phyloP scores from a whole-genome alignment of 805 yeast species.

The Starmerella asiatica region DNA sequence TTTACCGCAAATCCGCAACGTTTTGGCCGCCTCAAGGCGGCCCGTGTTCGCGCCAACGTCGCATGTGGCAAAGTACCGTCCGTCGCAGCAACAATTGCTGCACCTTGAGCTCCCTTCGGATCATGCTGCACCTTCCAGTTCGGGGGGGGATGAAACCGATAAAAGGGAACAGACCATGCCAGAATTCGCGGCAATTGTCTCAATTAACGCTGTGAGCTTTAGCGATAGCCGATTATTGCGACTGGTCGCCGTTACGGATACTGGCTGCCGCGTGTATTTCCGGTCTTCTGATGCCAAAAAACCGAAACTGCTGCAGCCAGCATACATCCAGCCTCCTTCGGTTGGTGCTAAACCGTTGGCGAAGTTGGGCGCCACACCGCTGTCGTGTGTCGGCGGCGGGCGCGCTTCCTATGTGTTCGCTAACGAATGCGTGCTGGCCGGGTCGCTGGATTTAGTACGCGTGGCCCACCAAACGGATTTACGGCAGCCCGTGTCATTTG shows the following conservation, averaged over 20 bases:
- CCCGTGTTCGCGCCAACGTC: no score
- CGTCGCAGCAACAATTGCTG: background rate
- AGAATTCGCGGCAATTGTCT: slow-evolving; percentile 7
- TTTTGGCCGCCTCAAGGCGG: background rate
- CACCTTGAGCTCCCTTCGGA: background rate
- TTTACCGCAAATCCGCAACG: slow-evolving; percentile 5
- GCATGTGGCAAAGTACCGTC: no score
- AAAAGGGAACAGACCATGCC: background rate
- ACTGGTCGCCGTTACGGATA: slow-evolving; percentile 17
- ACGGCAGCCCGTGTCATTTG: slow-evolving; percentile 26
- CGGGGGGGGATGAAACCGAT: background rate
- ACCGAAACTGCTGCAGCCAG: background rate
- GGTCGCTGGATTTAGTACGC: slow-evolving; percentile 72
- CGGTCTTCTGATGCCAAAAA: slow-evolving; percentile 4
- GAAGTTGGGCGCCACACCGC: background rate
- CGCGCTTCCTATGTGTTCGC: slow-evolving; percentile 29
- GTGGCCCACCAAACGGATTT: slow-evolving; percentile 52
- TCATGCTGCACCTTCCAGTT: background rate
- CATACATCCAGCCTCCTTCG: background rate
- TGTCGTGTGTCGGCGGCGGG: background rate
- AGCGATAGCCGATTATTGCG: slow-evolving; percentile 7
- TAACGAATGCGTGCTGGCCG: slow-evolving; percentile 15
- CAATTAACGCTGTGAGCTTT: slow-evolving; percentile 12
- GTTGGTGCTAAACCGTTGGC: background rate
- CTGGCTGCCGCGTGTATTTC: slow-evolving; percentile 20